Base-by-base conservation (phyloP, 2,329 filamentous ascomycete species). In the Scopulariopsis brevicaulis region DNA sequence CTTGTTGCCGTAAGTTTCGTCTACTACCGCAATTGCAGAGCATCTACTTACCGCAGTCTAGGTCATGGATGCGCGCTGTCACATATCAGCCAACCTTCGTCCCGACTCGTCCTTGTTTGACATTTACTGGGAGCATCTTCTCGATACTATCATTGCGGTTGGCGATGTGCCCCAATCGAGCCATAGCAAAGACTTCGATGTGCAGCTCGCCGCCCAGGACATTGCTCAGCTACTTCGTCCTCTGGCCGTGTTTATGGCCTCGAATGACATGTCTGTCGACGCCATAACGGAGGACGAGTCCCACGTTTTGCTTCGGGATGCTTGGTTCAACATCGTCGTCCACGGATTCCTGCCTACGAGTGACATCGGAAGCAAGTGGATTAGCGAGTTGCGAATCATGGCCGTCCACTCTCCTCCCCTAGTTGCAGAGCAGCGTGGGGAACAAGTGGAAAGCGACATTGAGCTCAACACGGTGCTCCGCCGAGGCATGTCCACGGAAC, bases 311-410 rank as follows among this genome's bases (percentile, higher is more conserved):
- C 81, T 94, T 63, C 85, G 93, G 56, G 92, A 99, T 76, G 90
- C 90, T 5, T 99, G 94, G 94, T 97, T 96, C 74, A 99, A 99
- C 66, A 90, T 97, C 61, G 89, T 92, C 24, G 88, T 96, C 0
- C 94, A 99, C 69, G 94, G 92, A 4, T 96, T 97, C 68, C 86
- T 85, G 11, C 78, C 87, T 12, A 81, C 81, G 18, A 93, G 90
- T 0, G 81, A 85, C 18, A 82, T 88, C 58, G 89, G 86, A 20
- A 86, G 85, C 67, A 82, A 83, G 63, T 84, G 95, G 65, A 72
- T 85, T 55, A 80, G 86, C 59, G 91, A 96, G 67, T 78, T 99
- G 22, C 84, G 89, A 25, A 78, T 89, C 40, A 85, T 99, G 68
- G 93, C 95, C 1, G 83, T 90, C 56, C 86, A 96, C 70, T 96